Evolutionary conservation across 768 basidiomycete genomes (phyloP).

Genomic region (Boletus rubescentipes): DNA sequence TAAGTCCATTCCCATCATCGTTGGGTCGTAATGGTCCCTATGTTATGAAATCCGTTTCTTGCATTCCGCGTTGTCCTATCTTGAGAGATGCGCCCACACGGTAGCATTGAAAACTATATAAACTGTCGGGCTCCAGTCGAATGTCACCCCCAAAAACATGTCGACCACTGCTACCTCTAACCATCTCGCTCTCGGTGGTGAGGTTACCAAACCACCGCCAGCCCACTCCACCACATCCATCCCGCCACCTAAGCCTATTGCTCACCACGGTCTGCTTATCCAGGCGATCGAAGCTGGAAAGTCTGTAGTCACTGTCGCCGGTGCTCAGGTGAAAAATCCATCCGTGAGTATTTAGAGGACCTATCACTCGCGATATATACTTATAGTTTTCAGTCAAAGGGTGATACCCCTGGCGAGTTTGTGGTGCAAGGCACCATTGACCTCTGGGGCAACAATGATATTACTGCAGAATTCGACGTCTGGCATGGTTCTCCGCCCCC

Average conservation of each 20-base stretch:
- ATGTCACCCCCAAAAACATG: background rate
- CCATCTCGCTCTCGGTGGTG: background rate
- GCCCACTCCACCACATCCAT: background rate
- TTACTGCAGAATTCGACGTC: slow-evolving; percentile 2
- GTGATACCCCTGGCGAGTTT: background rate
- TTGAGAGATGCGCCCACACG: background rate
- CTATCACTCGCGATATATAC: background rate
- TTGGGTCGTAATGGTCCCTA: background rate
- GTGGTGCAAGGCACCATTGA: background rate
- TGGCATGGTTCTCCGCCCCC: slow-evolving; percentile 5
- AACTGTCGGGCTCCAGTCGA: background rate
- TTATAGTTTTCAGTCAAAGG: background rate
- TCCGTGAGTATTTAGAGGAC: background rate
- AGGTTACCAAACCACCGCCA: background rate
- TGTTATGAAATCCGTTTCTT: background rate
- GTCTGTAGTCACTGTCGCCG: background rate
- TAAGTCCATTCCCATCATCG: too few species aligned
- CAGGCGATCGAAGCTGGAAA: background rate
- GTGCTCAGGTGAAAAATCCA: background rate
- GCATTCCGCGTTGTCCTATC: background rate
- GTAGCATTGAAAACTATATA: background rate
- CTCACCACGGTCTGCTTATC: background rate
- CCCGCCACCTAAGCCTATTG: background rate
- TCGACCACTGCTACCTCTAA: background rate
- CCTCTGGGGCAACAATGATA: slow-evolving; percentile 1